Conservation (phyloP, 1,284 basidiomycete species). For the Schizopora paradoxa region DNA sequence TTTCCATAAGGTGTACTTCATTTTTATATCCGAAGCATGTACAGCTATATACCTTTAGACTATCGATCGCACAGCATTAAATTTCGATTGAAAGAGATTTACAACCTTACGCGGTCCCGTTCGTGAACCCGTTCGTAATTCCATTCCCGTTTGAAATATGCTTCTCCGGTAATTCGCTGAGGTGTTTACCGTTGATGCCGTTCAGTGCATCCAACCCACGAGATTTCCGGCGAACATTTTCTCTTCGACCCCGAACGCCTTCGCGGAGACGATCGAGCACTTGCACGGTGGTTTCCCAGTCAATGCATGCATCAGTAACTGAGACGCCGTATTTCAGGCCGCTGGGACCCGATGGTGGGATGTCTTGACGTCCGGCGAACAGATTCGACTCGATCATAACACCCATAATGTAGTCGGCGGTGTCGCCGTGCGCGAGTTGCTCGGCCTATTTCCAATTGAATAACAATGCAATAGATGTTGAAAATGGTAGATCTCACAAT, state of each 20-base stretch:
- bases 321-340: slow-evolving; percentile 86
- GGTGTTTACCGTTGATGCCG: no score
- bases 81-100: no score
- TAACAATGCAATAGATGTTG: not conserved
- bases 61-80: no score
- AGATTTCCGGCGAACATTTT: slow-evolving; percentile 36
- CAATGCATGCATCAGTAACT: slow-evolving; percentile 87
- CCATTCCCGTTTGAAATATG: no score
- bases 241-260: slow-evolving; percentile 74
- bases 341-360: slow-evolving; percentile 70
- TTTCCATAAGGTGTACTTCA: no score
- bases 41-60: no score
- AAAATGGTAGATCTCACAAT: slow-evolving; percentile 50
- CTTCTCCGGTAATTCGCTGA: no score
- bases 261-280: slow-evolving; percentile 76
- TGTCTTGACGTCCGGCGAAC: slow-evolving; percentile 84
- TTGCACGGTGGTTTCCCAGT: slow-evolving; percentile 82
- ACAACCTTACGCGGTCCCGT: no score
- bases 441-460: slow-evolving; percentile 42
- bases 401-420: slow-evolving; percentile 79
- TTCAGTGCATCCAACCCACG: slow-evolving; percentile 22
- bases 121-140: no score
- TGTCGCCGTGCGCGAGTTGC: slow-evolving; percentile 69
- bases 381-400: slow-evolving; percentile 98
- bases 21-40: no score